Evolutionary conservation across 2,329 filamentous ascomycete genomes (phyloP).

Genomic region (Ceratocystis ficicola): DNA sequence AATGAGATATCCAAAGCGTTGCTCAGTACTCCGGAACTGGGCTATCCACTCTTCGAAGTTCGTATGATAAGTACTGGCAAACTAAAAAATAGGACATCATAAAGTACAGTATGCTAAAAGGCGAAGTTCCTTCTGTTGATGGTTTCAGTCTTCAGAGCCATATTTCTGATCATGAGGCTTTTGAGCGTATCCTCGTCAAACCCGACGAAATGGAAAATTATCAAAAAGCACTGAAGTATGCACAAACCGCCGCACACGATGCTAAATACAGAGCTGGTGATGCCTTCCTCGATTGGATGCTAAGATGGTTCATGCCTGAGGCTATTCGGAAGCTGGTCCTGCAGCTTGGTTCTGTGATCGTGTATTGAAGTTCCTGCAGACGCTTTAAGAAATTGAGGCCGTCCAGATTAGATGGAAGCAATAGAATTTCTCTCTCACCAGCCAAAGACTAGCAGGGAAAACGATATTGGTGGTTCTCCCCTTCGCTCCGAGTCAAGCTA

Average conservation of each 20-base stretch:
- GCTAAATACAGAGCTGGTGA: slow-evolving; percentile 38
- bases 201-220: slow-evolving; percentile 30
- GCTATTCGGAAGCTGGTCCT: slow-evolving; percentile 34
- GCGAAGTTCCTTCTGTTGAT: slow-evolving; percentile 45
- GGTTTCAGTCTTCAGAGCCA: slow-evolving; percentile 71
- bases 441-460: background rate
- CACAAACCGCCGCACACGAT: slow-evolving; percentile 28
- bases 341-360: slow-evolving; percentile 39
- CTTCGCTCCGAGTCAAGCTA: background rate
- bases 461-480: background rate
- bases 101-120: slow-evolving; percentile 38
- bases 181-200: slow-evolving; percentile 34
- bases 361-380: slow-evolving; percentile 37
- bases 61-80: slow-evolving; percentile 30
- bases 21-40: slow-evolving; percentile 30
- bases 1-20: slow-evolving; percentile 36
- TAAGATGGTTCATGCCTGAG: slow-evolving; percentile 33
- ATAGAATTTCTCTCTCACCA: background rate
- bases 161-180: slow-evolving; percentile 61
- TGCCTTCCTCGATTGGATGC: slow-evolving; percentile 46
- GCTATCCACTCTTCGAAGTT: slow-evolving; percentile 46
- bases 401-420: background rate
- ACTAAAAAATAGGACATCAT: slow-evolving; percentile 39
- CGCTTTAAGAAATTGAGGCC: slow-evolving; percentile 20
- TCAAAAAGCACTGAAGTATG: slow-evolving; percentile 36